Evolutionary conservation across 2,329 filamentous ascomycete species (phyloP).

Genomic region (Rutstroemia sp.): DNA sequence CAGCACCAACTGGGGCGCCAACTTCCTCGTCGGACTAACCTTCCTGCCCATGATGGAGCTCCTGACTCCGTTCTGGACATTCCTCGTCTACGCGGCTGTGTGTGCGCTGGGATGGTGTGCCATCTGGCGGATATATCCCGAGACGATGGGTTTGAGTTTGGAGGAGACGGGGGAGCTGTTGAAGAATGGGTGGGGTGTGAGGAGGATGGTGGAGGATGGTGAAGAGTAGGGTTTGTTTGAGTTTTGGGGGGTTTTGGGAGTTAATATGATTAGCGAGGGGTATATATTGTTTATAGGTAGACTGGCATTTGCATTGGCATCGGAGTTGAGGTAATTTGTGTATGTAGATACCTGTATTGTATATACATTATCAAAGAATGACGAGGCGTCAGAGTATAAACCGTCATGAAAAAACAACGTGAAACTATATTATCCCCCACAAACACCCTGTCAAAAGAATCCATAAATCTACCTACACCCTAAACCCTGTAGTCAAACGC

Average conservation of each 20-base stretch:
- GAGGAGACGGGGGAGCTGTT: slow-evolving; percentile 73
- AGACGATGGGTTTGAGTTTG: slow-evolving; percentile 73
- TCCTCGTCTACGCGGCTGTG: slow-evolving; percentile 68
- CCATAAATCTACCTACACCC: too few relatives aligned
- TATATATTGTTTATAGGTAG: too few relatives aligned
- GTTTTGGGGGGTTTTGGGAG: background rate
- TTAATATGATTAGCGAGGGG: background rate
- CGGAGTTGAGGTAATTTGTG: too few relatives aligned
- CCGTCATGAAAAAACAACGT: too few relatives aligned
- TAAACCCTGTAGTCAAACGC: too few relatives aligned
- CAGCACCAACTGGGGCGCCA: slow-evolving; percentile 80
- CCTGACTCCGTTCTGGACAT: slow-evolving; percentile 68
- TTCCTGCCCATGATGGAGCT: slow-evolving; percentile 83
- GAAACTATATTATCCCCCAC: too few relatives aligned
- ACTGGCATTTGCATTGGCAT: too few relatives aligned
- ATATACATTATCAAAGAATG: too few relatives aligned
- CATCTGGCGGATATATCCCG: slow-evolving; percentile 73
- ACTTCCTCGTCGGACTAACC: slow-evolving; percentile 77
- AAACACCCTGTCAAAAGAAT: too few relatives aligned
- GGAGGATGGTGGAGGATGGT: slow-evolving; percentile 32
- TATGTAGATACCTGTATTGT: too few relatives aligned
- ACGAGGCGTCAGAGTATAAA: too few relatives aligned
- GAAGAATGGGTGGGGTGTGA: slow-evolving; percentile 66
- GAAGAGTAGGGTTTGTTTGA: background rate
- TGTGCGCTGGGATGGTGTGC: slow-evolving; percentile 61